Evolutionary conservation across 345 rosid species (phyloP), one percentile per base, ranked within the genome.

Genomic region (Microthlaspi erraticum): DNA sequence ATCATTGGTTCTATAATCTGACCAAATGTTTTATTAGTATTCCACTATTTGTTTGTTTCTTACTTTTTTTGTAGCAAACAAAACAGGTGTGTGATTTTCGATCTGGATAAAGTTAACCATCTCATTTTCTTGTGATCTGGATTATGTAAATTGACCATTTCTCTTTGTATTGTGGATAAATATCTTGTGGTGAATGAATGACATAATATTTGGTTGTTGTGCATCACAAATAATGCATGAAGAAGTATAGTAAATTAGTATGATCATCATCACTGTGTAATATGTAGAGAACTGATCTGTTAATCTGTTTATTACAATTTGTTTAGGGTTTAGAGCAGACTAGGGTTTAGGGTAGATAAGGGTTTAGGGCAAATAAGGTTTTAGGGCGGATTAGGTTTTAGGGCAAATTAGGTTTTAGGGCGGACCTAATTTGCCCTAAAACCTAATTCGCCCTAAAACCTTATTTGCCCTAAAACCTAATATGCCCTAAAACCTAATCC

Each of bases 101-200:
- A 60, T 66, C 11, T 20, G 60, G 29, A n/a, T 11, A 55, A 51
- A 48, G 54, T 18, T 48, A 59, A 26, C 34, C 57, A 10, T 33
- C 9, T 60, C 53, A 9, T 16, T 57, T 33, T 29, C 31, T 39
- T 32, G 56, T 66, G 63, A 41, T 53, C 18, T 36, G 50, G n/a
- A 63, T 20, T 55, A 32, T 76, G 60, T 43, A 33, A 63, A 10
- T 34, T 43, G 43, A 16, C 56, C 55, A 46, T 44, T 36, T 43
- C 16, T 72, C 29, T 60, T 23, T 23, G 26, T 23, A 10, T 20
- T 72, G 49, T 72, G 70, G 70, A 71, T n/a, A n/a, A n/a, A n/a
- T n/a, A n/a, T 10, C 26, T 55, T 11, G 5, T 29, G 65, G 17
- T 29, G 20, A 33, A 26, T 56, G 17, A 45, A 37, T 56, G 17